Evolutionary conservation across 2,329 filamentous ascomycete genomes (phyloP), one percentile per base, ranked within the genome.

Genomic region (Talaromyces marneffei): DNA sequence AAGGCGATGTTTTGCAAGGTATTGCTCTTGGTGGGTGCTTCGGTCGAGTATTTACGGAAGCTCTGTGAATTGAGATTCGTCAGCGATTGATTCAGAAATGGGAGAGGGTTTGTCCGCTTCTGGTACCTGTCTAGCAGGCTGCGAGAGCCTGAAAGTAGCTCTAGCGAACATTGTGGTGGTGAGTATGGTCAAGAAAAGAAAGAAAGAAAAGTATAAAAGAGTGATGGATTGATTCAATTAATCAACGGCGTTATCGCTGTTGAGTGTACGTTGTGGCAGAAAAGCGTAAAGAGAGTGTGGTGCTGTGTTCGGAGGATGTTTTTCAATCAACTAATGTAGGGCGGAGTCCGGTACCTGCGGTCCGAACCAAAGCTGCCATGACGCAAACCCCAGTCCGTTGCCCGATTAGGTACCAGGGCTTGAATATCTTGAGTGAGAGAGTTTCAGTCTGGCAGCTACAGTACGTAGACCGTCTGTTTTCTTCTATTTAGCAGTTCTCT

Each of bases 1-100:
- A 73, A 54, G 72, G 86, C 87, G 65, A 92, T 74, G 39, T 85
- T 72, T 40, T 82, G 75, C 70, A 84, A 86, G 72, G 80, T 83
- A 76, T 85, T 85, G 65, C 74, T 67, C 71, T 75, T 76, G 48
- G 77, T 74, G 16, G 61, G 52, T 1, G 62, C 58, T 64, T 80
- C 75, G 66, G 90, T 89, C 61, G 92, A 90, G 77, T 96, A 97
- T 71, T 83, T 82, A 72, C 87, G 85, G 73, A 85, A 80, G 72
- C 83, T 82, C 86, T 89, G 69, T 27, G 12, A 33, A 10, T 7
- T 4, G 25, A 55, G 7, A 10, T 39, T 52, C 66, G 61, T 57
- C 63, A 37, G 37, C n/a, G n/a, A n/a, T n/a, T n/a, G n/a, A n/a
- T n/a, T n/a, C n/a, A 20, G 46, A 58, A 52, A 42, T 42, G 18